Conservation (phyloP, 2,329 filamentous ascomycete species). For the Gremmenia infestans region DNA sequence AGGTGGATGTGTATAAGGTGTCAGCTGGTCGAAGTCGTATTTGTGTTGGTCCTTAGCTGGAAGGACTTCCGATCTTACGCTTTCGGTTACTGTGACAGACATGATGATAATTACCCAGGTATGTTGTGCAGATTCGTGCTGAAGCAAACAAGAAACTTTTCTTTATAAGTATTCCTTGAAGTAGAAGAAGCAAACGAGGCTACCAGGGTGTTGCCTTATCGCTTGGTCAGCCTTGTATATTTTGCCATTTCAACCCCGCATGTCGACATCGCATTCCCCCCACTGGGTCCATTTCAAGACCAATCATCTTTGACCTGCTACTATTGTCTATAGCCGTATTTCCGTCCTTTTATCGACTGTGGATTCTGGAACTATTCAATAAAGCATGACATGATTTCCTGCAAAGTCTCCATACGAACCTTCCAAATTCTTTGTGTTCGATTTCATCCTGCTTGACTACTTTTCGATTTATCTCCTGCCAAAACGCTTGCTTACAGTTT, state of each 20-base stretch:
- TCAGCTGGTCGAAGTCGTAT: slow-evolving; percentile 29
- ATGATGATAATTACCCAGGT: slow-evolving; percentile 6
- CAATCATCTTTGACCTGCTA: background rate
- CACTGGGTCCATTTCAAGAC: background rate
- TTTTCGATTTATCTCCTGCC: too few species aligned
- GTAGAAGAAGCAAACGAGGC: background rate
- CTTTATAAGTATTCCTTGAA: background rate
- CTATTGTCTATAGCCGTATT: background rate
- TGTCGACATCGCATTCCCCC: slow-evolving; percentile 13
- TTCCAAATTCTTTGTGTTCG: too few species aligned
- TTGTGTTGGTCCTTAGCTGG: slow-evolving; percentile 16
- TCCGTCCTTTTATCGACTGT: background rate
- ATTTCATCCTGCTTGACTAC: too few species aligned
- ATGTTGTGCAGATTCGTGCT: background rate
- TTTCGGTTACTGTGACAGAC: slow-evolving; percentile 19
- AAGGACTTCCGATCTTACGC: background rate
- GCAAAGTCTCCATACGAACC: too few species aligned
- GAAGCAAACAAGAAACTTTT: too few species aligned
- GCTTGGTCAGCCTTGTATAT: slow-evolving; percentile 7
- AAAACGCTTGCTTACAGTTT: too few species aligned
- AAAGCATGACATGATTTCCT: too few species aligned
- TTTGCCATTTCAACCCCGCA: slow-evolving; percentile 17
- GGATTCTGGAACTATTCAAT: too few species aligned
- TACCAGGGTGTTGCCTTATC: background rate
- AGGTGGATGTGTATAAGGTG: slow-evolving; percentile 40